Evolutionary conservation across 495 filamentous ascomycete genomes (phyloP), one percentile per base, ranked within the genome.

Genomic region (Chaetomium cochliodes): DNA sequence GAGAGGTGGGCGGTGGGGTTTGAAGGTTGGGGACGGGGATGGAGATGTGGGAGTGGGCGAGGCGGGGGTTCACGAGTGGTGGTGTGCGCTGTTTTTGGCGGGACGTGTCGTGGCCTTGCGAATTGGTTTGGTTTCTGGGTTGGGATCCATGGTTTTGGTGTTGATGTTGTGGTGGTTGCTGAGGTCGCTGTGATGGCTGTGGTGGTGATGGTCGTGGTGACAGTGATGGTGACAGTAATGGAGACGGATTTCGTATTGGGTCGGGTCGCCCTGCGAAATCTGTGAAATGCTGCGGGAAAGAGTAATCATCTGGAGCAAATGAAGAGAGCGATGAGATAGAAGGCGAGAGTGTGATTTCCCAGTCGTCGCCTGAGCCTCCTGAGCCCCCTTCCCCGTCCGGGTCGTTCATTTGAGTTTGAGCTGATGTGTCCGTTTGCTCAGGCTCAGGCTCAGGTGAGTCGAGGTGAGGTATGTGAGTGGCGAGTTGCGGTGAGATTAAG

Each of bases 241-340:
- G 12, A 16, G 60, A 6, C 4, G 20, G 44, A 33, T 51, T 12
- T 37, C 28, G 9, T 37, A 16, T n/a, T 58, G 47, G 28, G 56
- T 56, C n/a, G 30, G 42, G 47, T 22, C 33, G 42, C 9, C 37
- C n/a, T n/a, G 47, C 3, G n/a, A 50, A 33, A 30, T 25, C 23
- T 28, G n/a, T n/a, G n/a, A n/a, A n/a, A n/a, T 52, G 50, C 22
- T 37, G 56, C 28, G 54, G 37, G 33, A 65, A 60, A 5, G 66
- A 65, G 26, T 52, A 63, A 6, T 64, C 66, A 4, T 64, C 62
- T 1, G 66, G 63, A 11, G 59, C 57, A 23, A 68, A 68, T 8
- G 66, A 64, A 0, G 66, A 68, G n/a, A 68, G 66, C 16, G 66
- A 58, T 13, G 66, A 68, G 42, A 68, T 60, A 15, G 63, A 54